phyloP scores from a whole-genome alignment of 768 basidiomycete genomes.

The Asterophora lycoperdoides region DNA sequence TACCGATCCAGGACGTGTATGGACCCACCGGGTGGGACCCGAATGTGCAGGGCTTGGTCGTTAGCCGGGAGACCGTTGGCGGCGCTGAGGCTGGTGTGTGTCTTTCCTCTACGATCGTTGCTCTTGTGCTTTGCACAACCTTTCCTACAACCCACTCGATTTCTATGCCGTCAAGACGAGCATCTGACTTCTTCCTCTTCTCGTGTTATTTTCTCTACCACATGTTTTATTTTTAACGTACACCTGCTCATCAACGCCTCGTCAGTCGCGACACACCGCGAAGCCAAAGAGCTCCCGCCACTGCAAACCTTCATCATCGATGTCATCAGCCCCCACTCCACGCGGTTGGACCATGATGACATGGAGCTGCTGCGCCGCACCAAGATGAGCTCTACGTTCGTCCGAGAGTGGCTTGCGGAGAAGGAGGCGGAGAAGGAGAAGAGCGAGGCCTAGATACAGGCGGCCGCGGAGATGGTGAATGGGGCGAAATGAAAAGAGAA shows the following conservation, averaged over 20 bases:
- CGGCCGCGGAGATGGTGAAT: not conserved
- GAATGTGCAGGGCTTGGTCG: conserved; percentile 87
- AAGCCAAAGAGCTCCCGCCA: conserved; percentile 49
- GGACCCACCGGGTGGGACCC: conserved; percentile 89
- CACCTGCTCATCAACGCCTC: no score
- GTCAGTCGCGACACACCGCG: conserved; percentile 62
- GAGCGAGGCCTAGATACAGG: not conserved
- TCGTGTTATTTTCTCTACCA: no score
- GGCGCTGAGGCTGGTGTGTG: conserved; percentile 73
- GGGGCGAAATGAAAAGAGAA: not conserved
- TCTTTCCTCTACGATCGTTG: not conserved
- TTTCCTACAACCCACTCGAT: no score
- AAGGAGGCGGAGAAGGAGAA: conserved; percentile 4
- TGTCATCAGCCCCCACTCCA: conserved; percentile 72
- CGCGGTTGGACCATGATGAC: conserved; percentile 61
- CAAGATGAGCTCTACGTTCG: conserved; percentile 95
- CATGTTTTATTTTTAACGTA: no score
- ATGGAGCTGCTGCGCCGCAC: conserved; percentile 63
- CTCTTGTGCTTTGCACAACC: not conserved
- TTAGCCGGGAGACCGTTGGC: conserved; percentile 80
- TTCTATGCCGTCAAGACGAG: not conserved
- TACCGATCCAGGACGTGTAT: conserved; percentile 78
- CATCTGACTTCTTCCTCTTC: not conserved
- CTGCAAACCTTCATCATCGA: conserved; percentile 78
- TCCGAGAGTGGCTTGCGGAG: conserved; percentile 74